Conservation (phyloP, 495 filamentous ascomycete genomes). For the Amorphotheca resinae region DNA sequence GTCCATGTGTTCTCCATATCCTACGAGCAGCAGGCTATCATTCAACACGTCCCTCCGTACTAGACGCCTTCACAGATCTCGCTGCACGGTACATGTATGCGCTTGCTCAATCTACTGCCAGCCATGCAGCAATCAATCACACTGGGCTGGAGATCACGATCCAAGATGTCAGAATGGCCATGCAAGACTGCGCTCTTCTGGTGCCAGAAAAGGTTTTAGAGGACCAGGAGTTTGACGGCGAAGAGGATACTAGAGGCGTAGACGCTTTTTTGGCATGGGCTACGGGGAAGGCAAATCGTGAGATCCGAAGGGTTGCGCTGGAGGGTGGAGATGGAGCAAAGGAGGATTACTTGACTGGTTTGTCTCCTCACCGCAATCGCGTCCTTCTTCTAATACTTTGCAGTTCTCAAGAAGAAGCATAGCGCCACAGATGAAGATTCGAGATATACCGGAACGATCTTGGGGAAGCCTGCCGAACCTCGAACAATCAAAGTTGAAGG, state of each 20-base stretch:
- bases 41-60: constrained; percentile 54
- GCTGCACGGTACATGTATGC: constrained; percentile 59
- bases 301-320: constrained; percentile 58
- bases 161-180: constrained; percentile 69
- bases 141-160: constrained; percentile 32
- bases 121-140: constrained; percentile 40
- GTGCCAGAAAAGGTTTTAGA: constrained; percentile 39
- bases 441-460: constrained; percentile 63
- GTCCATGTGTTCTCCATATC: constrained; percentile 72
- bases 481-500: constrained; percentile 60
- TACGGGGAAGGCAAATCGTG: constrained; percentile 48
- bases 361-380: not conserved
- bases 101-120: constrained; percentile 50
- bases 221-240: constrained; percentile 27
- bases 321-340: constrained; percentile 35
- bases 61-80: constrained; percentile 68
- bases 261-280: constrained; percentile 66
- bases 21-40: constrained; percentile 80
- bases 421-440: constrained; percentile 73
- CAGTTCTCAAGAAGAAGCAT: constrained; percentile 70
- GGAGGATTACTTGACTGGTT: constrained; percentile 64
- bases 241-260: constrained; percentile 64
- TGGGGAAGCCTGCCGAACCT: constrained; percentile 58
- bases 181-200: constrained; percentile 62
- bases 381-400: constrained; percentile 5